Evolutionary conservation across 495 filamentous ascomycete species (phyloP), one percentile per base, ranked within the genome.

Genomic region (Glonium stellatum): DNA sequence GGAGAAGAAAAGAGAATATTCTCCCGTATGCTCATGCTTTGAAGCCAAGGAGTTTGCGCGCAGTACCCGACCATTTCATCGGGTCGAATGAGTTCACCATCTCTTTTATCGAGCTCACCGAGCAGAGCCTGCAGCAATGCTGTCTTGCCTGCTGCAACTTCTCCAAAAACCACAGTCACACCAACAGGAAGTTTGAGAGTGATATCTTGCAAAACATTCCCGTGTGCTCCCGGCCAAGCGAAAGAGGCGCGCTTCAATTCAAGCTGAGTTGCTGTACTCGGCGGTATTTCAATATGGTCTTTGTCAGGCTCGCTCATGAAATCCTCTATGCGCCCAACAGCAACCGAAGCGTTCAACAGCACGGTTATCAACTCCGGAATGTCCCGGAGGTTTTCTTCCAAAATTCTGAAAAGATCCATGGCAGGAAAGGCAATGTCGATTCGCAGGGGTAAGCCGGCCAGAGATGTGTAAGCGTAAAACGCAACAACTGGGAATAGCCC

Each of bases 251-350:
- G 76, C 12, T 79, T 70, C 46, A 93, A 69, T 39, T 75, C 68
- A 22, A 90, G 69, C 19, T 77, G 67, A 15, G 76, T 59, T 36
- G 62, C 72, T 1, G 57, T 62, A 22, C 57, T 54, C 58, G 64
- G 62, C 48, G 60, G 64, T 34, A 71, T 69, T 4, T 75, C 71
- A 25, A 55, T 53, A 23, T 73, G 71, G 42, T 82, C 81, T 69
- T 88, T 91, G 69, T 95, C 82, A 1, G 88, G 88, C 71, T 95
- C 89, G 2, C 75, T 69, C 88, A 95, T 92, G 72, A 92, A 95
- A 19, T 80, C 79, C 64, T 93, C 87, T 49, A 95, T 86, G 62
- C 89, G 82, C n/a, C 76, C 81, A 62, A 92, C 79, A 4, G 88
- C 82, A 59, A 95, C 84, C 39, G 79, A 82, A 0, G 88, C 86